These are phyloP conservation scores for Yamadazyma pseudoaaseri DNA, from an alignment of 1,139 yeast species.

Conservation along the genomic window DNA sequence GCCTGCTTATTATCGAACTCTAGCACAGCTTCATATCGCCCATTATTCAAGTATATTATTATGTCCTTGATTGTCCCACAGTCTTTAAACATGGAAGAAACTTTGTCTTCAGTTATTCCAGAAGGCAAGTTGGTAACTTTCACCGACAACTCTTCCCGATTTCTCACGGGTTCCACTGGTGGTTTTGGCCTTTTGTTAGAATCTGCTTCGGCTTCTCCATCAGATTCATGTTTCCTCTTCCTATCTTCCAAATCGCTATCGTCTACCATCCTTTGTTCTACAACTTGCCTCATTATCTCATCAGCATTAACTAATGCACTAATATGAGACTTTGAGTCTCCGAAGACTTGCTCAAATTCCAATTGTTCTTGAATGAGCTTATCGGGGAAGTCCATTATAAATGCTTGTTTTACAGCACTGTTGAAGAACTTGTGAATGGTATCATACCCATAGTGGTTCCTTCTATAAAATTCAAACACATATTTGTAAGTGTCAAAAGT, in stretches of 20 bases:
- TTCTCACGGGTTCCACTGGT: slow-evolving; percentile 26
- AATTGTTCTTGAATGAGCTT: slow-evolving; percentile 47
- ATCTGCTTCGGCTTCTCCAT: not conserved
- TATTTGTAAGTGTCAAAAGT: slow-evolving; percentile 52
- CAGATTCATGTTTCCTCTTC: not conserved
- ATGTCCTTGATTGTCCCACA: slow-evolving; percentile 54
- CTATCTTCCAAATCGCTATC: not conserved
- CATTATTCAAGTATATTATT: slow-evolving; percentile 22
- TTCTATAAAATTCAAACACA: slow-evolving; percentile 38
- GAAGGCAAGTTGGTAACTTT: slow-evolving; percentile 42
- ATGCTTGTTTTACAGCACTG: slow-evolving; percentile 28
- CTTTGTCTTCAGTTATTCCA: slow-evolving; percentile 25
- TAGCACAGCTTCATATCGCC: slow-evolving; percentile 37
- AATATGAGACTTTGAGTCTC: slow-evolving; percentile 24
- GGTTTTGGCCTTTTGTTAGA: slow-evolving; percentile 1
- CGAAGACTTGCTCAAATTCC: slow-evolving; percentile 36
- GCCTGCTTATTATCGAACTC: slow-evolving; percentile 56
- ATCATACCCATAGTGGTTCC: slow-evolving; percentile 19
- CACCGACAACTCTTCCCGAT: slow-evolving; percentile 57
- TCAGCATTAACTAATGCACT: slow-evolving; percentile 21
- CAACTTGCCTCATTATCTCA: slow-evolving; percentile 14
- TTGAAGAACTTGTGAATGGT: slow-evolving; percentile 25
- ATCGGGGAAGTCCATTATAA: slow-evolving; percentile 50
- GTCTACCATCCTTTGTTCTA: not conserved
- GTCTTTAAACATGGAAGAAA: slow-evolving; percentile 50